These are phyloP conservation scores for Diaporthe capsici DNA, from an alignment of 2,329 filamentous ascomycete species.

Conservation along the genomic window DNA sequence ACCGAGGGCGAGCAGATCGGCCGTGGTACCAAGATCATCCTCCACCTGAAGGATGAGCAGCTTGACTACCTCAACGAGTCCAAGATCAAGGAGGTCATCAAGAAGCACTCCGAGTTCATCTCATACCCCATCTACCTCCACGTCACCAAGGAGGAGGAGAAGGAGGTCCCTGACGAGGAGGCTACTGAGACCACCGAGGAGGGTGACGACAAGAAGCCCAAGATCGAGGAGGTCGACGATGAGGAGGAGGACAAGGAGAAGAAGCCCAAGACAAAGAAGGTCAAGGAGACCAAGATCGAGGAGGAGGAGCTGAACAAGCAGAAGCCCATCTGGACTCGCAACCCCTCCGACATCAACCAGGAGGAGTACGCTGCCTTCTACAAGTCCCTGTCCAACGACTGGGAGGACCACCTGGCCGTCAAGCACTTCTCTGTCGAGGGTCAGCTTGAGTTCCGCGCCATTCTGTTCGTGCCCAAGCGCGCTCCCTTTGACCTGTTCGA, in stretches of 20 bases:
- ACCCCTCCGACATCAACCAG: conserved; percentile 82
- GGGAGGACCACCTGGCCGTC: conserved; percentile 99
- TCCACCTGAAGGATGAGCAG: conserved; percentile 99
- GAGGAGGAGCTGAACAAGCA: conserved; percentile 98
- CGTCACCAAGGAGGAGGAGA: conserved; percentile 99
- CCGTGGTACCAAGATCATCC: conserved; percentile 97
- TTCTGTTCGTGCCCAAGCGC: conserved; percentile 99
- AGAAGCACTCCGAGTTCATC: conserved; percentile 99
- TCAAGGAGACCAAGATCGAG: conserved; percentile 99
- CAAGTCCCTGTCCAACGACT: conserved; percentile 99
- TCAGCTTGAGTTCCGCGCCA: conserved; percentile 99
- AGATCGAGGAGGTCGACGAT: conserved; percentile 92
- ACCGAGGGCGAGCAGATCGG: conserved; percentile 92
- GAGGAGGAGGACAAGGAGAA: conserved; percentile 88
- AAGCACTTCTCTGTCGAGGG: conserved; percentile 99
- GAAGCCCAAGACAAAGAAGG: conserved; percentile 98
- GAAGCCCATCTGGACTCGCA: conserved; percentile 91
- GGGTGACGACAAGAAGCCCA: conserved; percentile 93
- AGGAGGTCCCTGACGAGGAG: conserved; percentile 95
- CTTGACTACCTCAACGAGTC: conserved; percentile 97
- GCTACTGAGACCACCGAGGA: conserved; percentile 73
- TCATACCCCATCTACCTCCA: conserved; percentile 99
- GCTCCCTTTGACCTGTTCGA: conserved; percentile 99
- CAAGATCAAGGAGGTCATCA: conserved; percentile 99
- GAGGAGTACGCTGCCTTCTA: conserved; percentile 99